Evolutionary conservation across 148 eudicot species (phyloP), one percentile per base, ranked within the genome.

Genomic region (Hydrangea macrophylla): DNA sequence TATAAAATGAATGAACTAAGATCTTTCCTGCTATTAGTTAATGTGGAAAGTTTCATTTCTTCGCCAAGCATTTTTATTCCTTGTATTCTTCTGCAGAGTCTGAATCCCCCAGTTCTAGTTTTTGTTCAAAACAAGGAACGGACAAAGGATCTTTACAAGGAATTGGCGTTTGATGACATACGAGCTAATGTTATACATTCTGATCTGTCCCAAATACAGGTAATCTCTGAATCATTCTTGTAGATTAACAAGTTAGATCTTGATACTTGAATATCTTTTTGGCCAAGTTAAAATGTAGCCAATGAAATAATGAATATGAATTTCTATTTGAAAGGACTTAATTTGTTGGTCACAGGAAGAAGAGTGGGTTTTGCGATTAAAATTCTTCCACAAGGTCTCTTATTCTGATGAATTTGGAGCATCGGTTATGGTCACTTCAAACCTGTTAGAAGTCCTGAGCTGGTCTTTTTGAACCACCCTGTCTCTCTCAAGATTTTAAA

Each of bases 91-190:
- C n/a, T 27, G 70, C 86, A 93, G 98, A 85, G 96, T 74, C 79
- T 85, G 87, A 85, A 85, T 72, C 96, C 99, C 57, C 99, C 99
- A 27, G 84, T 94, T 20, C 82, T 94, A 58, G 77, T 94, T 35
- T 94, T 94, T 85, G 97, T 94, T 73, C 97, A 91, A 87, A 88
- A 76, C 71, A 84, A 80, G 75, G 94, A 88, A 78, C 82, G 97
- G 39, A 96, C 96, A 33, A 87, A 88, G 74, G 86, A 94, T 59
- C 96, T 94, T 18, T 84, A 90, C 76, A 85, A 78, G 70, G 97
- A 87, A 68, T 60, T 90, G 68, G 82, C 73, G 54, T 86, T 78
- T 72, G 77, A 68, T 55, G 91, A 94, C 71, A 75, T 90, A 50
- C 82, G 88, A 81, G 96, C 82, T 75, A 96, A 81, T 85, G 96